These are phyloP conservation scores for Lithospermum erythrorhizon DNA, from an alignment of 257 asterid species.

Conservation along the genomic window DNA sequence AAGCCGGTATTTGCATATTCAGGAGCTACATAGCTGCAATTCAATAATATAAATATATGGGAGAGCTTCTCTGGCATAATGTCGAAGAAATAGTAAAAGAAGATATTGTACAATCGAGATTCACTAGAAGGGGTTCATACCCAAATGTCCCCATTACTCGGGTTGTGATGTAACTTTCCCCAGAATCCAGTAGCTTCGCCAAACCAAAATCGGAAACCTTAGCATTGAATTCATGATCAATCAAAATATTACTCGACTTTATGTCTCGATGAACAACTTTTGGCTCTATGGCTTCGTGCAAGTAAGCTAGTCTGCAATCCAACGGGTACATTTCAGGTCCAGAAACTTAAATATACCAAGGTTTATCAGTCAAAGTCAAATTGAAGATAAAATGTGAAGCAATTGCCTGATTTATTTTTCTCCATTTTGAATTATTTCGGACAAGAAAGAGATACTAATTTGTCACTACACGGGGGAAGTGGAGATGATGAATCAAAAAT, in stretches of 20 bases:
- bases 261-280: slow-evolving; percentile 94
- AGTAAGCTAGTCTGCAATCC: slow-evolving; percentile 74
- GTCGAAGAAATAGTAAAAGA: not conserved
- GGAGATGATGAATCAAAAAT: no score
- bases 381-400: not conserved
- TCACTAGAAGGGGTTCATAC: slow-evolving; percentile 23
- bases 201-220: slow-evolving; percentile 95
- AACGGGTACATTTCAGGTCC: not conserved
- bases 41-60: slow-evolving; percentile 12
- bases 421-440: not conserved
- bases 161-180: slow-evolving; percentile 90
- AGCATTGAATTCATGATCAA: slow-evolving; percentile 66
- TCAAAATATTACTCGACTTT: slow-evolving; percentile 92
- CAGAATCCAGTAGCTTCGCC: slow-evolving; percentile 93
- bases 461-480: not conserved
- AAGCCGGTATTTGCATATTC: slow-evolving; percentile 94
- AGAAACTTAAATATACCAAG: not conserved
- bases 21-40: slow-evolving; percentile 84
- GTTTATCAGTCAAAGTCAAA: not conserved
- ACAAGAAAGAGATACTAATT: not conserved
- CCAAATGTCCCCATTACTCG: slow-evolving; percentile 99
- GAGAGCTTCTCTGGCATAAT: not conserved
- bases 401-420: not conserved
- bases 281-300: slow-evolving; percentile 97
- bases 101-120: not conserved